Percentiles rank a stretch among this genome's conserved stretches.
Conservation (phyloP, 1,284 basidiomycete species). For the Cutaneotrichosporon arboriforme region DNA sequence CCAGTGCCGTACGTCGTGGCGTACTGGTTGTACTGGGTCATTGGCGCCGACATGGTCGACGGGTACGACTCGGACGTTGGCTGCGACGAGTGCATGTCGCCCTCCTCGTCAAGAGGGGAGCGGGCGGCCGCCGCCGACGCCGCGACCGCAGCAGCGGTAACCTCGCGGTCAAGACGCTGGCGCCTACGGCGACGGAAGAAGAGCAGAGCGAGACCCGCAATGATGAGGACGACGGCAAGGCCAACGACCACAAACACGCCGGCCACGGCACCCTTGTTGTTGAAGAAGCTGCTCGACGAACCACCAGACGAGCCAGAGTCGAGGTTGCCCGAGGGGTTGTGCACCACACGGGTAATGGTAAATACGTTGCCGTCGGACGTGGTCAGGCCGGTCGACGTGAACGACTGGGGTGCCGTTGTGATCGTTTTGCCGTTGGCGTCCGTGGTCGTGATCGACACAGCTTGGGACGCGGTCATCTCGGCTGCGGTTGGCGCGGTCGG, state of each 20-base stretch:
- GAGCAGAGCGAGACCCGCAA: constrained; percentile 43
- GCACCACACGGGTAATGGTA: constrained; percentile 42
- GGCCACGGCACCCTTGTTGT: constrained; percentile 48
- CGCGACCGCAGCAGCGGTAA: constrained; percentile 48
- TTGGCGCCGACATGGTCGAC: constrained; percentile 40
- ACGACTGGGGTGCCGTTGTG: constrained; percentile 34
- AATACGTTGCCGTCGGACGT: constrained; percentile 41
- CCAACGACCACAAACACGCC: constrained; percentile 50
- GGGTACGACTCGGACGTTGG: constrained; percentile 40
- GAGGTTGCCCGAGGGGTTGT: constrained; percentile 44
- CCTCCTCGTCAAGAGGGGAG: constrained; percentile 47
- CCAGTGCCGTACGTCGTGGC: constrained; percentile 39
- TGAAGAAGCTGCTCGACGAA: constrained; percentile 37
- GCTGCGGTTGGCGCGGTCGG: background rate
- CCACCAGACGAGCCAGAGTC: constrained; percentile 33
- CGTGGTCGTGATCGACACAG: constrained; percentile 34
- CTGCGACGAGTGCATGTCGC: constrained; percentile 32
- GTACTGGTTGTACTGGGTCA: constrained; percentile 47
- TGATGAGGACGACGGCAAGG: constrained; percentile 45
- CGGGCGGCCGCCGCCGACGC: constrained; percentile 38
- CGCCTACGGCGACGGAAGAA: constrained; percentile 45
- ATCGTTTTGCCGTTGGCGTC: constrained; percentile 29
- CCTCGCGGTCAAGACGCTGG: constrained; percentile 47
- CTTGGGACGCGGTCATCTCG: constrained; percentile 16
- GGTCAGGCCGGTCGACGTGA: constrained; percentile 37